Base-by-base conservation (phyloP, 1,284 basidiomycete species). In the Pisolithus thermaeus region DNA sequence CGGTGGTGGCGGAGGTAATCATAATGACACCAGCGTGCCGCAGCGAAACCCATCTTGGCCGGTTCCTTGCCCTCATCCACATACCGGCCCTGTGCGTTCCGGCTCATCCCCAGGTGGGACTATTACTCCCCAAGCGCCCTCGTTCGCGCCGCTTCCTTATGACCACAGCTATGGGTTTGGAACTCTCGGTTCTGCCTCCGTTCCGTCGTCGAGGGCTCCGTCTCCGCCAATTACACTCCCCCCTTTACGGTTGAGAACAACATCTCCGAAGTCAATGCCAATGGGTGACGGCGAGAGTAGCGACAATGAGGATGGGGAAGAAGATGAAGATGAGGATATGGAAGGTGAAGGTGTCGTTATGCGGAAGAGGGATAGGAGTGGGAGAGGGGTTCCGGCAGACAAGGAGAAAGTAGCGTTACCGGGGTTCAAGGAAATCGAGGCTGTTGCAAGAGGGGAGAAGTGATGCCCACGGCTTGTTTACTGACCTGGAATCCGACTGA, bases 211-310 rank as follows among this genome's bases (percentile, higher is more conserved):
- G 20, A 71, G 86, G 35, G 73, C 81, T 20, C 72, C 71, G 36
- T 82, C 80, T 9, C 87, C 86, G 18, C 87, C 86, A 3, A 88
- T 89, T 52, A 80, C 73, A 48, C 68, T 89, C 8, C 76, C 86
- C 22, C 87, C 86, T 47, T 64, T 88, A 43, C 83, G 81, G 61
- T 65, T 78, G 39, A 65, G 62, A 45, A 57, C 67, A 18, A 58
- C 61, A 35, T 61, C 67, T 36, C 67, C 62, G 41, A 61, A 51
- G 25, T 54, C 58, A 16, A 18, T 50, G 25, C 32, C 50, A 50
- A 62, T 53, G 12, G 39, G 43, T 45, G 47, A 47, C 40, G 47
- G 14, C n/a, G 42, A 28, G 25, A 18, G 42, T 28, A 16, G 42
- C 12, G 23, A 16, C 14, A 25, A 43, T 30, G 42, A 43, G 23